A percentile compares a stretch with the other conserved stretches of the same genome.
These are phyloP conservation scores for Blastobotrys malaysiensis DNA, from an alignment of 1,139 yeast species.

Conservation along the genomic window DNA sequence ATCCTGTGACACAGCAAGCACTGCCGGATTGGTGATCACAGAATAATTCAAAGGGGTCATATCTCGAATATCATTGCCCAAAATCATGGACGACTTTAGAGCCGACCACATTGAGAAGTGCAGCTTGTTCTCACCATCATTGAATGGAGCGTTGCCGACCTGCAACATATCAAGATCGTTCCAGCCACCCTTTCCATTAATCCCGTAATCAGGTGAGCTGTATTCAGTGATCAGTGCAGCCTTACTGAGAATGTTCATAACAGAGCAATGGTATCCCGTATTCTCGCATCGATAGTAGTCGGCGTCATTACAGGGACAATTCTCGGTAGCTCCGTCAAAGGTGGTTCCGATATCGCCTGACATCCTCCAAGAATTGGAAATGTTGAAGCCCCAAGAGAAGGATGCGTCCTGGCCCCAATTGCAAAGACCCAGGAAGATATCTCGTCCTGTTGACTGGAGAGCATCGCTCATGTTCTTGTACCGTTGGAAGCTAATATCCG, in stretches of 20 bases:
- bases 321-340: slow-evolving; percentile 26
- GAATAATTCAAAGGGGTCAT: slow-evolving; percentile 23
- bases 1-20: slow-evolving; percentile 30
- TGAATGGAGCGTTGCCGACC: slow-evolving; percentile 31
- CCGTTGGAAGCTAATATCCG: slow-evolving; percentile 25
- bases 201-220: not conserved
- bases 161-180: slow-evolving; percentile 31
- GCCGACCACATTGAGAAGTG: slow-evolving; percentile 28
- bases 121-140: slow-evolving; percentile 21
- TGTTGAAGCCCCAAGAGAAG: slow-evolving; percentile 30
- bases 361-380: slow-evolving; percentile 32
- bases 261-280: slow-evolving; percentile 28
- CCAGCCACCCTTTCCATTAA: slow-evolving; percentile 25
- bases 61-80: slow-evolving; percentile 28
- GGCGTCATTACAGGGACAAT: slow-evolving; percentile 28
- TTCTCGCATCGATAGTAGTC: slow-evolving; percentile 19
- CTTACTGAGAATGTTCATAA: slow-evolving; percentile 30
- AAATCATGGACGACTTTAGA: slow-evolving; percentile 30
- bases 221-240: slow-evolving; percentile 16
- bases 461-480: slow-evolving; percentile 31
- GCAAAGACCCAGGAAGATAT: slow-evolving; percentile 31
- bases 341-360: slow-evolving; percentile 28
- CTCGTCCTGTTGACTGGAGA: slow-evolving; percentile 27
- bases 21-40: slow-evolving; percentile 25
- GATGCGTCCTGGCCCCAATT: slow-evolving; percentile 33